phyloP scores from a whole-genome alignment of 1,284 basidiomycete species.

The Wolfiporia cocos region DNA sequence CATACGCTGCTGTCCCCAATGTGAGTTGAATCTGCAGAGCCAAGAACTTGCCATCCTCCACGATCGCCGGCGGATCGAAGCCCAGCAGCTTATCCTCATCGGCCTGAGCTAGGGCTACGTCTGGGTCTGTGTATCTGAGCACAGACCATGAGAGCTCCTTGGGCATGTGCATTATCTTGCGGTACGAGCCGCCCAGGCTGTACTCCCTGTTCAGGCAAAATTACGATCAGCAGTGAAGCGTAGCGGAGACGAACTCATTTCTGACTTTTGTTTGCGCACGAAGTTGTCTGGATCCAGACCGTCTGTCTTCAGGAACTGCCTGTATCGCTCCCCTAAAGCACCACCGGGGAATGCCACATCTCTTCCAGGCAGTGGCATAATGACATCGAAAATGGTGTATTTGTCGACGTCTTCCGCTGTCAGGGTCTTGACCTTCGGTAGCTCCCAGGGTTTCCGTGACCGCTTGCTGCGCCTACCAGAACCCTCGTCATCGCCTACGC shows the following conservation, averaged over 20 bases:
- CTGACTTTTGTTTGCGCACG: conserved; percentile 82
- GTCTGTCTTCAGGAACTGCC: conserved; percentile 75
- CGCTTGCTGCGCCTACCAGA: conserved; percentile 22
- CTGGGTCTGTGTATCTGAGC: conserved; percentile 88
- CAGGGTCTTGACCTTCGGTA: conserved; percentile 72
- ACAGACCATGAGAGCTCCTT: conserved; percentile 76
- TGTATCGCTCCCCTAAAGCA: conserved; percentile 75
- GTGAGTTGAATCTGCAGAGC: conserved; percentile 80
- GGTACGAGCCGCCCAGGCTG: conserved; percentile 88
- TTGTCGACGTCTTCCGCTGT: conserved; percentile 70
- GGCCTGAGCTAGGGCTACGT: conserved; percentile 85
- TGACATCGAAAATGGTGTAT: conserved; percentile 88
- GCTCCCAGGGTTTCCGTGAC: conserved; percentile 48
- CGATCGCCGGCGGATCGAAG: conserved; percentile 62
- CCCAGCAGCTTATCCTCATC: conserved; percentile 91
- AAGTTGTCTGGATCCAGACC: conserved; percentile 87
- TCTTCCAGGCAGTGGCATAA: conserved; percentile 93
- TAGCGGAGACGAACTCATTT: not conserved
- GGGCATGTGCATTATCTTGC: conserved; percentile 85
- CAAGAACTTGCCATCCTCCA: conserved; percentile 72
- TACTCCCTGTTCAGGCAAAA: conserved; percentile 62
- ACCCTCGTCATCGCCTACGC: conserved; percentile 12
- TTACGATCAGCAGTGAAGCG: not conserved
- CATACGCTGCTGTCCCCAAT: conserved; percentile 86
- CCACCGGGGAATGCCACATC: conserved; percentile 89